Base-by-base conservation (phyloP, 306 rosid genomes). In the Delonix regia region DNA sequence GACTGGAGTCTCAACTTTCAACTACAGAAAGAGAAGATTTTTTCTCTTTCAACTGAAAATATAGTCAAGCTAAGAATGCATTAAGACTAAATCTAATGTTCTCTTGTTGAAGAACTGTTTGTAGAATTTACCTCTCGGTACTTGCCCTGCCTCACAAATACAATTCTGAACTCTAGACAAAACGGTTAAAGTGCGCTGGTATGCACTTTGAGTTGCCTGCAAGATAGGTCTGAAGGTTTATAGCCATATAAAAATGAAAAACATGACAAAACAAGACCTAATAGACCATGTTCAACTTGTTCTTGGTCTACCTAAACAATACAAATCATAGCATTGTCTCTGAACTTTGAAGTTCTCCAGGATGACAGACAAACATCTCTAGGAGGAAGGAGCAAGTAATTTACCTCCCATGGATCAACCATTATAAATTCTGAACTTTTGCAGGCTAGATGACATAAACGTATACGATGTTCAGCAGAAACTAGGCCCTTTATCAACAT, bases 341-440 rank as follows among this genome's bases (percentile, higher is more conserved):
- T 60, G 64, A 73, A 82, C 72, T 45, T 61, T 25, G 9, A 27
- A 36, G 65, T 38, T 57, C 14, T 49, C 45, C 7, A 49, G 55
- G 30, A 55, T 63, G 42, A 75, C 5, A 34, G 49, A 57, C 4
- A 49, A 4, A n/a, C 13, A 4, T 3, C 63, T 28, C 57, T 45
- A 24, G 41, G 21, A 41, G 69, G 75, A 28, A n/a, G 39, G 41
- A 75, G 44, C 36, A 69, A 71, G 60, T 51, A 68, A 51, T 8
- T 52, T 88, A 92, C 98, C 92, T 95, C 99, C 98, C 99, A 95
- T 42, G 90, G 94, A 87, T 95, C 99, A 79, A 93, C 97, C 98
- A 93, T 95, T 77, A 93, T 33, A 78, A 89, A 93, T 8, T 87
- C 88, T 38, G 98, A 95, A 87, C 87, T 88, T 85, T 80, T 82